Evolutionary conservation across 192 early-diverging fungal species (phyloP), one percentile per base, ranked within the genome.

Genomic region (Diversispora eburnea): DNA sequence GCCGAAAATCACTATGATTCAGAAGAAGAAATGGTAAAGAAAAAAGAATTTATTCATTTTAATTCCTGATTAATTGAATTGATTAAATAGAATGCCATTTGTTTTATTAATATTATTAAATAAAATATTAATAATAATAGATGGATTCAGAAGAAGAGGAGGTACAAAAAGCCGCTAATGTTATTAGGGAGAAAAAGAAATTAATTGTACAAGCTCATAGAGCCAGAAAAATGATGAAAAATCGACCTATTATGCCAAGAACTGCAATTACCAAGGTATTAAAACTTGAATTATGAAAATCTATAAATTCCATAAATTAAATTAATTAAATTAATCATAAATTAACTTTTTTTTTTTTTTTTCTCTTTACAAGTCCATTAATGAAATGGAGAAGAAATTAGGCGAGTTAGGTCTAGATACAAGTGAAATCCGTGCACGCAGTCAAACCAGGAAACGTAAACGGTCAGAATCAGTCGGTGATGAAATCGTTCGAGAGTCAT

Each of bases 1-100:
- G 90, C 92, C 52, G 93, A 97, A 81, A 97, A 97, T 41, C 90
- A 94, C 81, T 99, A 99, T 84, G 87, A 93, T 64, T 90, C 90
- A 41, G 85, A 86, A 43, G 87, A 88, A 15, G 93, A 95, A 60
- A 84, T 85, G 47, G 82, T 82, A 72, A 33, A n/a, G n/a, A 19
- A 7, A 1, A 52, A 45, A n/a, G 54, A 13, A 3, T 5, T 22
- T 65, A 8, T 51, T 67, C 17, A 61, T 12, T 33, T 62, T 48
- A n/a, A 9, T 73, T 54, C 20, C 8, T 4, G 13, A 5, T 12
- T 51, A 25, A 41, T 66, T 12, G 25, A 19, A 7, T 57, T 0
- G 3, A 13, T 57, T 15, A n/a, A 20, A 57, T n/a, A 19, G 55
- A 56, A 15, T 56, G n/a, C 5, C n/a, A 56, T 0, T 15, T 67